Evolutionary conservation across 208 protist genomes (phyloP).

Genomic region (Trypanosoma boissoni): DNA sequence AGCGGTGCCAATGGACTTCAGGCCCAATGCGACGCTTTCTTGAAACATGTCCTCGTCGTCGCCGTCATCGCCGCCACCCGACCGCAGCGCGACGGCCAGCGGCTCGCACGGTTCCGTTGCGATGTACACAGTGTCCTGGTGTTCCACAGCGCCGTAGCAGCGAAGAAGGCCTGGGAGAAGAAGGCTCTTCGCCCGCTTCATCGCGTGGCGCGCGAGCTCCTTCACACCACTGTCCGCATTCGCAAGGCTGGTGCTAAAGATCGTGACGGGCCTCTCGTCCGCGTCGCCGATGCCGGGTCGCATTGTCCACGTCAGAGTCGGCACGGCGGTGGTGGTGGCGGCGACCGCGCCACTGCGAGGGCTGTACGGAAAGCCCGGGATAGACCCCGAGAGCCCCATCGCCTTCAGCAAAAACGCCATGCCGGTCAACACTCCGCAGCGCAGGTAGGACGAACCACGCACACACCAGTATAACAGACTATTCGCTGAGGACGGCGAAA

Average conservation of each 20-base stretch:
- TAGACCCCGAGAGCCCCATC: constrained; percentile 51
- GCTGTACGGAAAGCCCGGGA: constrained; percentile 80
- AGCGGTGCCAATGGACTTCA: constrained; percentile 44
- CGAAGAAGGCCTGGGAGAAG: constrained; percentile 71
- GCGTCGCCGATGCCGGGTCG: constrained; percentile 40
- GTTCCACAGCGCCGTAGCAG: constrained; percentile 65
- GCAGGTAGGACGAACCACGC: too few relatives aligned
- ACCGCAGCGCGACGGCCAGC: constrained; percentile 36
- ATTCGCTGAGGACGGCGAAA: too few relatives aligned
- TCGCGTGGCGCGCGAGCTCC: constrained; percentile 53
- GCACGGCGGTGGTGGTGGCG: constrained; percentile 6
- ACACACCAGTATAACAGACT: too few relatives aligned
- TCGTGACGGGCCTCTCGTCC: constrained; percentile 42
- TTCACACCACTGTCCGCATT: constrained; percentile 3
- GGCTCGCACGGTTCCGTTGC: constrained; percentile 74
- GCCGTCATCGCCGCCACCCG: constrained; percentile 10
- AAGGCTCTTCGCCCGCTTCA: constrained; percentile 75
- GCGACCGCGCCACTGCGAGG: constrained; percentile 3
- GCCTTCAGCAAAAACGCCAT: constrained; percentile 80
- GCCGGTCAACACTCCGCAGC: too few relatives aligned
- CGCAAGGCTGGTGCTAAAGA: constrained; percentile 48
- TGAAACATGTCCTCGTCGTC: constrained; percentile 25
- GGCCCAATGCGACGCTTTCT: constrained; percentile 58
- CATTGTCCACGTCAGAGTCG: constrained; percentile 49
- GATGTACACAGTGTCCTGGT: constrained; percentile 75